A percentile compares a stretch with the other conserved stretches of the same genome.
phyloP scores from a whole-genome alignment of 805 yeast genomes.

The Hanseniaspora valbyensis region DNA sequence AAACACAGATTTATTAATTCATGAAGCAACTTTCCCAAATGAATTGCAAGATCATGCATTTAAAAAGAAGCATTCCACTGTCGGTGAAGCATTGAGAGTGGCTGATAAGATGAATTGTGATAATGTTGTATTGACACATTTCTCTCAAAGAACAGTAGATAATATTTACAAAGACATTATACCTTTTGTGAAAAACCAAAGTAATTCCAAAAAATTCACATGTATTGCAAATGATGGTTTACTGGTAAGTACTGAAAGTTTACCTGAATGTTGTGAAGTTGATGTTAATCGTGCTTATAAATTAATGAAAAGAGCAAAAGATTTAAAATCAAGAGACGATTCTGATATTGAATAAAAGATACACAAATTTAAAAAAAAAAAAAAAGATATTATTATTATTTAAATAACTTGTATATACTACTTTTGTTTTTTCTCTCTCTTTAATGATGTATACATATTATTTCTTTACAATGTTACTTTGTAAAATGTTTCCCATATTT shows the following conservation, averaged over 20 bases:
- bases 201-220: constrained; percentile 21
- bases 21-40: constrained; percentile 88
- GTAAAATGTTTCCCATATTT: constrained; percentile 81
- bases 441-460: too few species aligned
- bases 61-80: constrained; percentile 75
- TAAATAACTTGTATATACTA: not conserved
- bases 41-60: constrained; percentile 66
- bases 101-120: constrained; percentile 61
- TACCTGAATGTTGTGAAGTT: constrained; percentile 31
- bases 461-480: constrained; percentile 32
- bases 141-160: constrained; percentile 53
- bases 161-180: constrained; percentile 33
- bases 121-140: constrained; percentile 72
- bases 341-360: not conserved
- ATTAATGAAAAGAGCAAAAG: not conserved
- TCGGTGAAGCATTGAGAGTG: constrained; percentile 70
- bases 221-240: constrained; percentile 59
- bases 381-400: not conserved
- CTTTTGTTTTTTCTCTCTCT: too few species aligned
- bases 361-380: not conserved
- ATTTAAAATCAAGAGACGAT: not conserved
- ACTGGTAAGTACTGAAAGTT: constrained; percentile 31
- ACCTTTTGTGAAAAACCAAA: constrained; percentile 38
- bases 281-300: constrained; percentile 27
- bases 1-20: constrained; percentile 64